These are phyloP conservation scores for Geranomyces michiganensis DNA, from an alignment of 192 early-diverging fungal genomes.

Conservation along the genomic window DNA sequence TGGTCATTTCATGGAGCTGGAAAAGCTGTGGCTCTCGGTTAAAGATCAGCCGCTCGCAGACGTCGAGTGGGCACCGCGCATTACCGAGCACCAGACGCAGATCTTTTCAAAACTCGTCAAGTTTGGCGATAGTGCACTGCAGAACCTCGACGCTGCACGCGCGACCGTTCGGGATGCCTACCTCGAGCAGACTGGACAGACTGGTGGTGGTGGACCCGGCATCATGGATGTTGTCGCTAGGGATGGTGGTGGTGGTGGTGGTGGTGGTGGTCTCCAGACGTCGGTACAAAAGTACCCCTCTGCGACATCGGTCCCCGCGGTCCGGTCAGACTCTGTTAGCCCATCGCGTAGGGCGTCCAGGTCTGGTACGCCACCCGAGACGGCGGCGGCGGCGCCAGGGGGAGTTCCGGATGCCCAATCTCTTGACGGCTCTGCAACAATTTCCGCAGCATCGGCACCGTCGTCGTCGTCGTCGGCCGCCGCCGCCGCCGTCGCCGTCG, in stretches of 20 bases:
- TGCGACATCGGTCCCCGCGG: slow-evolving; percentile 5
- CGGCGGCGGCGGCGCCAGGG: too few species aligned
- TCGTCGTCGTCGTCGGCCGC: not conserved
- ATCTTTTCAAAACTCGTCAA: slow-evolving; percentile 46
- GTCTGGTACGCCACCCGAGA: not conserved
- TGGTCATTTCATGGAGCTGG: slow-evolving; percentile 69
- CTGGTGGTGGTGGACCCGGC: too few species aligned
- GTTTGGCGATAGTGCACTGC: slow-evolving; percentile 54
- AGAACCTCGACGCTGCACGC: slow-evolving; percentile 35
- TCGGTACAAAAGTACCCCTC: slow-evolving; percentile 49
- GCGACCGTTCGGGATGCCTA: not conserved
- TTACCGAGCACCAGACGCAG: slow-evolving; percentile 63
- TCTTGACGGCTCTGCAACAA: too few species aligned
- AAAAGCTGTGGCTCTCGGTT: slow-evolving; percentile 65
- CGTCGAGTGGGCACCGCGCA: slow-evolving; percentile 59
- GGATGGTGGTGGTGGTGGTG: too few species aligned
- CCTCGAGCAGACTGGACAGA: not conserved
- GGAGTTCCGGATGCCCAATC: too few species aligned
- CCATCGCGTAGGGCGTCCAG: slow-evolving; percentile 1
- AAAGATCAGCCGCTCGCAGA: slow-evolving; percentile 55
- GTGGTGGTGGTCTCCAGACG: slow-evolving; percentile 22
- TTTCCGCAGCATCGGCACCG: not conserved
- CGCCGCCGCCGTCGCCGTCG: not conserved
- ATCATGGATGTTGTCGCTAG: not conserved
- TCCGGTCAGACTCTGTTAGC: slow-evolving; percentile 38